A percentile compares a stretch with the other conserved stretches of the same genome.
phyloP scores from a whole-genome alignment of 768 basidiomycete species.

The Mycena polygramma region DNA sequence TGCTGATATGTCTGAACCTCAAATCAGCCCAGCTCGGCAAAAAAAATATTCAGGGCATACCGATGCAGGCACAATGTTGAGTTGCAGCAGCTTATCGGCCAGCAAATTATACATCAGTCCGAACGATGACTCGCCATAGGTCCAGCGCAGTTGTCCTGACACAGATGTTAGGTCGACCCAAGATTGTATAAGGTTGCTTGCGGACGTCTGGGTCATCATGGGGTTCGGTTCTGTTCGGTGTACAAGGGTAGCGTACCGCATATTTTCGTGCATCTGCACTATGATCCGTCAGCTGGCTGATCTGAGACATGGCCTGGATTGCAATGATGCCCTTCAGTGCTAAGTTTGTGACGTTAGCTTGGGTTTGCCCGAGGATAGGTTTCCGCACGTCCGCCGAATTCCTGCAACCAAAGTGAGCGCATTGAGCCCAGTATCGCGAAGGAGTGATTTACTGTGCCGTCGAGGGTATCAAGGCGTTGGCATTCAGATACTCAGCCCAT shows the following conservation, averaged over 20 bases:
- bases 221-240: neutral
- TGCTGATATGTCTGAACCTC: constrained; percentile 1
- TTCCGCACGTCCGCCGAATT: constrained; percentile 5
- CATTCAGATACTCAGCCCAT: constrained; percentile 66
- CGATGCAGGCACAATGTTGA: constrained; percentile 50
- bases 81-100: constrained; percentile 60
- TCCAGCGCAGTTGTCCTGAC: constrained; percentile 35
- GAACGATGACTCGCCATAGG: constrained; percentile 37
- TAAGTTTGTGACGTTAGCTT: constrained; percentile 64
- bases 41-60: constrained; percentile 16
- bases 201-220: neutral
- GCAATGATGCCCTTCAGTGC: constrained; percentile 72
- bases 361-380: constrained; percentile 25
- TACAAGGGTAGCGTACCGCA: constrained; percentile 30
- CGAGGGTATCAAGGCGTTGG: constrained; percentile 52
- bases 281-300: constrained; percentile 53
- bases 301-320: constrained; percentile 66
- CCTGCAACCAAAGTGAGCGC: too few species aligned
- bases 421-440: constrained; percentile 38
- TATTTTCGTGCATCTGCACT: constrained; percentile 44
- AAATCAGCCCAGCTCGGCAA: neutral
- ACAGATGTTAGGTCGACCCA: constrained; percentile 28
- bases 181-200: neutral
- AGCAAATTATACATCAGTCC: constrained; percentile 66
- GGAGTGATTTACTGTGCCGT: constrained; percentile 48